Evolutionary conservation across 2,329 filamentous ascomycete genomes (phyloP), one percentile per base, ranked within the genome.

Genomic region (Pseudofabraea citricarpa): DNA sequence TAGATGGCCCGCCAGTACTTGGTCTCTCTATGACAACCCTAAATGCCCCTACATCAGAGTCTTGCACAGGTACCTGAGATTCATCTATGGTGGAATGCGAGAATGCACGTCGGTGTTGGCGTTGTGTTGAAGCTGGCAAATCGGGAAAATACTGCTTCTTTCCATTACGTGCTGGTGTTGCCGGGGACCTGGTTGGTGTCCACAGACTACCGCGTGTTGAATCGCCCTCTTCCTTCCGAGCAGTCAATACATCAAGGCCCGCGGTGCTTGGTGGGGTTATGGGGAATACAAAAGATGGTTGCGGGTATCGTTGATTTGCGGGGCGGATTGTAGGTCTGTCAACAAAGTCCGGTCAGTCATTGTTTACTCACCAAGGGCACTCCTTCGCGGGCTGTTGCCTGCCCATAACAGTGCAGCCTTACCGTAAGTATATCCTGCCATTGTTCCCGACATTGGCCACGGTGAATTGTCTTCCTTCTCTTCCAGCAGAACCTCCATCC

Each of bases 401-500:
- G 46, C 41, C 46, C 44, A 48, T 49, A 43, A 48, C 43, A 36
- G 42, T 50, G 42, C 40, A 46, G 39, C 44, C 49, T 47, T 79
- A 90, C 85, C 85, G 86, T 53, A 91, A 63, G 64, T 89, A 91
- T 64, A 91, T 87, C 60, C 83, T 81, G 29, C 87, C 87, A 65
- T 90, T 89, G 60, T 89, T 87, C 19, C 86, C 86, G 47, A 91
- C 86, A 63, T 90, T 90, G 40, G 83, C 81, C 43, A 91, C 87
- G 2, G 85, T 82, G 61, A 91, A 90, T 57, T 61, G 59, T 31
- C 60, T 50, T 13, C 60, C 60, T 53, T 60, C 60, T 46, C 58
- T 50, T 24, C 77, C 75, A 43, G 72, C 77, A 36, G 80, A 77
- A 45, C 72, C 67, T 46, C 75, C 75, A 56, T 87, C 83, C 9